A percentile compares a stretch with the other conserved stretches of the same genome.
phyloP scores from a whole-genome alignment of 768 basidiomycete genomes.

The Austroboletus festivus region DNA sequence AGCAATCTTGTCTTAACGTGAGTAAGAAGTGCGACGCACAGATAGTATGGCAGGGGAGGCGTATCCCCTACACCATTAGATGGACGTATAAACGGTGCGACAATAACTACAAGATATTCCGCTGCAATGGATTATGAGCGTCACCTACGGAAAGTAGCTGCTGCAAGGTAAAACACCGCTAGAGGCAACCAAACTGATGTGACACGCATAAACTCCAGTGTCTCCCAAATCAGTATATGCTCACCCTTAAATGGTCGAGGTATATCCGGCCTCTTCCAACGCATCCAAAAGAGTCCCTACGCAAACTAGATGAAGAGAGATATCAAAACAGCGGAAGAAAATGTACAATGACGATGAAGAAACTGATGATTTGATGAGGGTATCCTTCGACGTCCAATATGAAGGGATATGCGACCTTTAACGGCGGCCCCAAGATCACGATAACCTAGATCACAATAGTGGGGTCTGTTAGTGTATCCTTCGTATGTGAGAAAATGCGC shows the following conservation, averaged over 20 bases:
- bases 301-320: too few species aligned
- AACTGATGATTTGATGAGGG: slow-evolving; percentile 52
- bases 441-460: slow-evolving; percentile 37
- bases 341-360: slow-evolving; percentile 55
- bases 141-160: slow-evolving; percentile 47
- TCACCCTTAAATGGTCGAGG: slow-evolving; percentile 53
- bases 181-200: slow-evolving; percentile 52
- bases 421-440: slow-evolving; percentile 53
- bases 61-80: slow-evolving; percentile 56
- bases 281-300: slow-evolving; percentile 54
- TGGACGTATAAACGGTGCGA: slow-evolving; percentile 55
- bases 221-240: not conserved
- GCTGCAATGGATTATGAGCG: slow-evolving; percentile 5
- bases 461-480: too few species aligned
- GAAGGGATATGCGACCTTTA: slow-evolving; percentile 54
- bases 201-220: slow-evolving; percentile 2
- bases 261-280: slow-evolving; percentile 48
- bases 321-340: too few species aligned
- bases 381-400: slow-evolving; percentile 53
- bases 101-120: slow-evolving; percentile 37
- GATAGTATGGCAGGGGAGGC: slow-evolving; percentile 57
- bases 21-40: slow-evolving; percentile 26
- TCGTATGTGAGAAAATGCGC: slow-evolving; percentile 3
- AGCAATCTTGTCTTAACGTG: slow-evolving; percentile 38
- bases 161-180: slow-evolving; percentile 53